Evolutionary conservation across 106 monocot genomes (phyloP), one percentile per base, ranked within the genome.

Genomic region (Triglochin maritima): DNA sequence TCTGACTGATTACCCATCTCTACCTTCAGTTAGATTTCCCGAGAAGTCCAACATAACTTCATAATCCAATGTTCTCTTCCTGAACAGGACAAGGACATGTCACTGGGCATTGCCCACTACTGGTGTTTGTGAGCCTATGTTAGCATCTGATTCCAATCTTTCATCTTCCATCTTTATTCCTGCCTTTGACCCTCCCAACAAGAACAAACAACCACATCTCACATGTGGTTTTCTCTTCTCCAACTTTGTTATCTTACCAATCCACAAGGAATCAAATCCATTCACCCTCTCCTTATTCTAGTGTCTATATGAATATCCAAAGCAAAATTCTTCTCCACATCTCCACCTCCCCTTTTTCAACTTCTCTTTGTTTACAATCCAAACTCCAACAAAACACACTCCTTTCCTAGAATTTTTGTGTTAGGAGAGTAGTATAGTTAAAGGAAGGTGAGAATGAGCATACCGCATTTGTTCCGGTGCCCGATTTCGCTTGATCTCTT

Each of bases 381-480:
- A 29, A 29, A 29, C 29, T 29, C 29, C 29, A 29, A 29, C 29
- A 29, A 29, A 29, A 29, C 29, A 29, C 29, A 29, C 29, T 29
- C 29, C 29, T 29, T 29, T 29, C 29, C 29, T 29, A 29, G 29
- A 29, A 29, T 29, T 29, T 29, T 29, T 29, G 29, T 29, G 29
- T 29, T 29, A 29, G 1, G 29, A 29, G 29, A 29, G 29, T 29
- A 29, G 29, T 29, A 29, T 29, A 29, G 29, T 29, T 29, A 29
- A 29, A 29, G 29, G 29, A 29, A 29, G 29, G 64, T 48, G 48
- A 49, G 47, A 52, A 66, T 50, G 66, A 83, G 83, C 81, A 87
- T 95, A 60, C 95, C 95, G 8, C 83, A 85, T 60, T 58, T 95
- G 73, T 90, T 95, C 83, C 62, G 87, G 67, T 95, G 95, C 74